A percentile compares a stretch with the other conserved stretches of the same genome.
Conservation (phyloP, 2,329 filamentous ascomycete species). For the Exophiala sideris region DNA sequence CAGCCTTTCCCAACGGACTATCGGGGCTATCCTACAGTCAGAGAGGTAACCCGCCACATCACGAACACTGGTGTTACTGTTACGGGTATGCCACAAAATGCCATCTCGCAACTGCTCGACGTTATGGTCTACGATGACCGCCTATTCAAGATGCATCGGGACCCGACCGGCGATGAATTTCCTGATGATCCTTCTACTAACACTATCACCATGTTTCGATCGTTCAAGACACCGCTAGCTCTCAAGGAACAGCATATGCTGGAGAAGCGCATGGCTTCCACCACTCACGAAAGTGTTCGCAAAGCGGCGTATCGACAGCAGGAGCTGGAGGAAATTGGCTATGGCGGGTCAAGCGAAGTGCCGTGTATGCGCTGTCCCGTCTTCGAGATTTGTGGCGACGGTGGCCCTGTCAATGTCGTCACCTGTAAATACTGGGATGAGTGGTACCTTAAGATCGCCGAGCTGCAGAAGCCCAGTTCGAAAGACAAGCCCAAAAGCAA, state of each 20-base stretch:
- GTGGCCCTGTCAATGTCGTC: constrained; percentile 81
- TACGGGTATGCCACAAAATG: constrained; percentile 52
- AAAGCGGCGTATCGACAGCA: constrained; percentile 27
- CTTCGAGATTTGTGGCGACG: constrained; percentile 86
- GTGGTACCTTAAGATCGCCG: constrained; percentile 59
- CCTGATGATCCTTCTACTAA: constrained; percentile 16
- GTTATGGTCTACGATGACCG: constrained; percentile 86
- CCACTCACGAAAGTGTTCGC: constrained; percentile 28
- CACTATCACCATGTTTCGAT: constrained; percentile 41
- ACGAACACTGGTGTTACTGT: constrained; percentile 68
- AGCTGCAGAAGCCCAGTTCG: constrained; percentile 6
- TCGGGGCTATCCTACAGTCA: constrained; percentile 73
- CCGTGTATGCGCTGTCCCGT: constrained; percentile 92
- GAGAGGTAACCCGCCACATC: constrained; percentile 72
- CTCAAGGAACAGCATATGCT: constrained; percentile 28
- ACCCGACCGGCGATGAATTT: constrained; percentile 15
- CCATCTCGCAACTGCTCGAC: constrained; percentile 81
- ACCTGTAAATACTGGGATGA: constrained; percentile 89
- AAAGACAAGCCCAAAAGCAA: constrained; percentile 8
- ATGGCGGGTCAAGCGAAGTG: constrained; percentile 77
- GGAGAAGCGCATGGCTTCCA: constrained; percentile 18
- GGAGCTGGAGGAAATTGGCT: constrained; percentile 43
- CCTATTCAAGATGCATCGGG: constrained; percentile 54
- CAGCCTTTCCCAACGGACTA: constrained; percentile 63
- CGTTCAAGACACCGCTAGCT: constrained; percentile 40